Percentiles rank a stretch among this genome's conserved stretches.
phyloP scores from a whole-genome alignment of 169 alveolate genomes.

The Plasmodium coatneyi region DNA sequence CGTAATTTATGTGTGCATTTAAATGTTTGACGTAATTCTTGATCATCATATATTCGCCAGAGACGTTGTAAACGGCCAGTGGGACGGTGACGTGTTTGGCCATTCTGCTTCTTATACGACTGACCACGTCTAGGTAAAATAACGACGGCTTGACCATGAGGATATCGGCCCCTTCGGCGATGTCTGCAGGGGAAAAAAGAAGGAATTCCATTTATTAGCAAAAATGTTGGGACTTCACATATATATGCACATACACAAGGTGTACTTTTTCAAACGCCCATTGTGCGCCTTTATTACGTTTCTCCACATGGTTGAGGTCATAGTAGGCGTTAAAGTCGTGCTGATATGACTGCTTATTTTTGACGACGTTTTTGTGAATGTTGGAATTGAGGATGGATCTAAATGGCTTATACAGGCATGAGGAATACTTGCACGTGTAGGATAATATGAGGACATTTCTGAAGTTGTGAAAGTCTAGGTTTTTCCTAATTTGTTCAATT shows the following conservation, averaged over 20 bases:
- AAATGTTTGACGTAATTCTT: slow-evolving; percentile 76
- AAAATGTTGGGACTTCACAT: not conserved
- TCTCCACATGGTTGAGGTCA: slow-evolving; percentile 72
- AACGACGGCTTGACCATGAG: slow-evolving; percentile 83
- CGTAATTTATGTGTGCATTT: slow-evolving; percentile 73
- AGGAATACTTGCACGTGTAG: slow-evolving; percentile 89
- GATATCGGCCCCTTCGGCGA: slow-evolving; percentile 80
- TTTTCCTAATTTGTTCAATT: slow-evolving; percentile 85
- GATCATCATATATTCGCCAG: slow-evolving; percentile 82
- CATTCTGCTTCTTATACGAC: slow-evolving; percentile 73
- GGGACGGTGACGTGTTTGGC: slow-evolving; percentile 73
- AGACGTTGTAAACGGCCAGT: slow-evolving; percentile 79
- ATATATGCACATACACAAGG: not conserved
- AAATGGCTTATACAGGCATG: slow-evolving; percentile 90
- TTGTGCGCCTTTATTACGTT: slow-evolving; percentile 32
- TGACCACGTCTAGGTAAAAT: slow-evolving; percentile 76
- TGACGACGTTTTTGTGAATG: slow-evolving; percentile 76
- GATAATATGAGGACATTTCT: slow-evolving; percentile 85
- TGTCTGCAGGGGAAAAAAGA: slow-evolving; percentile 66
- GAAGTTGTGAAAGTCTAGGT: slow-evolving; percentile 79
- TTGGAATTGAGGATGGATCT: slow-evolving; percentile 89
- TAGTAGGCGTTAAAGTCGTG: slow-evolving; percentile 78
- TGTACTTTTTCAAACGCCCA: not conserved
- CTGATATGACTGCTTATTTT: slow-evolving; percentile 86
- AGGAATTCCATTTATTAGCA: not conserved